These are phyloP conservation scores for Choiromyces venosus DNA, from an alignment of 495 filamentous ascomycete species.

Conservation along the genomic window DNA sequence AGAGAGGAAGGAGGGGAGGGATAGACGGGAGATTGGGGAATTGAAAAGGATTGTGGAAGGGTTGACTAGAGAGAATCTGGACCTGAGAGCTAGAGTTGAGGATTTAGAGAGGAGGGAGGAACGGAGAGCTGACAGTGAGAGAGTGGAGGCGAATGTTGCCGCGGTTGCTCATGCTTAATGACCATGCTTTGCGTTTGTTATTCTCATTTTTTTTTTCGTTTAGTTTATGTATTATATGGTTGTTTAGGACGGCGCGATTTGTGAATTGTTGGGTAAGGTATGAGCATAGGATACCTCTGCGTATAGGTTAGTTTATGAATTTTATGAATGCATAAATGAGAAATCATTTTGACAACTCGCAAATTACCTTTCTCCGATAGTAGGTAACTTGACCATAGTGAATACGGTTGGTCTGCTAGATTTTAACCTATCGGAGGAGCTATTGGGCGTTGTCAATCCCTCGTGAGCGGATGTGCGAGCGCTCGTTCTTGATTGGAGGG, in stretches of 20 bases:
- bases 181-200: background rate
- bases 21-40: slow-evolving; percentile 50
- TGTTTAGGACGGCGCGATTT: background rate
- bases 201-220: background rate
- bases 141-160: background rate
- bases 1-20: slow-evolving; percentile 53
- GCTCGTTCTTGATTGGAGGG: background rate
- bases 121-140: slow-evolving; percentile 5
- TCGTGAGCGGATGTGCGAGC: background rate
- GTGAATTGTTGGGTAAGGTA: background rate
- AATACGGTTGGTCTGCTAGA: background rate
- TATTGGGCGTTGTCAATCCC: background rate
- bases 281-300: background rate
- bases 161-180: background rate
- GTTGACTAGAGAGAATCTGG: slow-evolving; percentile 56
- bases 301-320: background rate
- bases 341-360: background rate
- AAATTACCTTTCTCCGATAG: background rate
- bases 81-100: slow-evolving; percentile 57
- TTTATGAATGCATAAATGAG: background rate
- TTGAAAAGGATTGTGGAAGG: slow-evolving; percentile 55
- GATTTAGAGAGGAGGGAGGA: slow-evolving; percentile 61
- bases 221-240: background rate
- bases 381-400: background rate
- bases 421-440: background rate